Base-by-base conservation (phyloP, 371 early-diverging fungal species). In the Mortierella polycephala region DNA sequence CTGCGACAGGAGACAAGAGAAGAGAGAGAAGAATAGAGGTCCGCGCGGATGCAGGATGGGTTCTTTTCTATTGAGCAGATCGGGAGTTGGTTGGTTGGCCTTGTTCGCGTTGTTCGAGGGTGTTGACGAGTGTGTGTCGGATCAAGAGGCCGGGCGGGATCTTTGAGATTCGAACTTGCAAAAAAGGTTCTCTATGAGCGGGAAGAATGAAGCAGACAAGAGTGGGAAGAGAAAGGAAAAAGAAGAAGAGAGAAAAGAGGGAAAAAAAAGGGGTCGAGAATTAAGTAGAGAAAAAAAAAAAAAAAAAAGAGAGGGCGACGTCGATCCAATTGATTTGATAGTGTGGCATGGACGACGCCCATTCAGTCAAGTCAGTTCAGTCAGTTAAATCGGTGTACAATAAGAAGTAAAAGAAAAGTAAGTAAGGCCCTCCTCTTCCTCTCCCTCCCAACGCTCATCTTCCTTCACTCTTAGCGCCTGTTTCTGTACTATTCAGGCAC, bases 11-110 rank as follows among this genome's bases (percentile, higher is more conserved):
- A 41, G 41, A 10, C 16, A 50, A 50, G 10, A 57, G 57, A 57
- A 18, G 21, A 37, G 20, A 57, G 60, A 39, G 54, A 20, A 30
- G n/a, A n/a, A n/a, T n/a, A n/a, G n/a, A n/a, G n/a, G n/a, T n/a
- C n/a, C n/a, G n/a, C 40, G 9, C 23, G 60, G 60, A 59, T 54
- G 30, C 50, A 50, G 45, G 53, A 58, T 44, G 70, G 54, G 63
- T 63, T 69, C 70, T 69, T 69, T 55, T 69, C 69, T 69, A 69
- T 69, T 62, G 45, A 57, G 62, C 69, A 62, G 62, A 62, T 62
- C 62, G 57, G 63, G 55, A 37, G 57, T 14, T 18, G 50, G 21
- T 42, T 54, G 40, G 52, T 41, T 37, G 14, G 13, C 10, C 20
- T 40, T 50, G 50, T 50, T 20, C 14, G 50, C 50, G 50, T 1